These are phyloP conservation scores for Scleroderma citrinum DNA, from an alignment of 768 basidiomycete species.

Conservation along the genomic window DNA sequence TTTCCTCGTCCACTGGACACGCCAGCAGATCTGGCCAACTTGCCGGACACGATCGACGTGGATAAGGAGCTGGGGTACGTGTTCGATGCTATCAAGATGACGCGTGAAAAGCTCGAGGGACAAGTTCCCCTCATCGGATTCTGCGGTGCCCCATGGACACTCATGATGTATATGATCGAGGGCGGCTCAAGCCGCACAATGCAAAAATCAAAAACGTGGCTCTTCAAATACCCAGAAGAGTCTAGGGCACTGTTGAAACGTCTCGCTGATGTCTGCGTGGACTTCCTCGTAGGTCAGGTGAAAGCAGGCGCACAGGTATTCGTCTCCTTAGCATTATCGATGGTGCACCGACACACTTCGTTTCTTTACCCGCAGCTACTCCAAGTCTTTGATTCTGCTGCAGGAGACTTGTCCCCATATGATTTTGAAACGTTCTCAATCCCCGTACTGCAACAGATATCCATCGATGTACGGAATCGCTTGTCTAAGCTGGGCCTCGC, in stretches of 20 bases:
- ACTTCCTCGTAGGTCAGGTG: conserved; percentile 88
- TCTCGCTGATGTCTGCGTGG: conserved; percentile 86
- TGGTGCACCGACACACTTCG: not conserved
- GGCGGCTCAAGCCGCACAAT: conserved; percentile 90
- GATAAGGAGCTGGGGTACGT: conserved; percentile 84
- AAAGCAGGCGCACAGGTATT: conserved; percentile 92
- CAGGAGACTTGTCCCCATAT: conserved; percentile 83
- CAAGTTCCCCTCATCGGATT: conserved; percentile 96
- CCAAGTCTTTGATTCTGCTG: conserved; percentile 98
- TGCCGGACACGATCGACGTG: conserved; percentile 66
- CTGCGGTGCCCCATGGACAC: conserved; percentile 96
- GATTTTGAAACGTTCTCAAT: conserved; percentile 83
- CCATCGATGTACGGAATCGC: conserved; percentile 54
- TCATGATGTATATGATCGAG: conserved; percentile 98
- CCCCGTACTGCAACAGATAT: conserved; percentile 72
- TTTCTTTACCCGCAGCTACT: conserved; percentile 52
- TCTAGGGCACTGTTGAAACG: conserved; percentile 69
- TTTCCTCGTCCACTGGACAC: conserved; percentile 83
- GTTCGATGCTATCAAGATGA: conserved; percentile 84
- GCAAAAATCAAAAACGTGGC: conserved; percentile 90
- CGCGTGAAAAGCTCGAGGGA: conserved; percentile 74
- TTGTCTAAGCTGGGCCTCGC: conserved; percentile 51
- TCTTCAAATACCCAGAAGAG: conserved; percentile 85
- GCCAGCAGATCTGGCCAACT: conserved; percentile 64
- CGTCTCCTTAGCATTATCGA: not conserved